phyloP scores from a whole-genome alignment of 129 eudicot genomes.

The Artemisia annua region DNA sequence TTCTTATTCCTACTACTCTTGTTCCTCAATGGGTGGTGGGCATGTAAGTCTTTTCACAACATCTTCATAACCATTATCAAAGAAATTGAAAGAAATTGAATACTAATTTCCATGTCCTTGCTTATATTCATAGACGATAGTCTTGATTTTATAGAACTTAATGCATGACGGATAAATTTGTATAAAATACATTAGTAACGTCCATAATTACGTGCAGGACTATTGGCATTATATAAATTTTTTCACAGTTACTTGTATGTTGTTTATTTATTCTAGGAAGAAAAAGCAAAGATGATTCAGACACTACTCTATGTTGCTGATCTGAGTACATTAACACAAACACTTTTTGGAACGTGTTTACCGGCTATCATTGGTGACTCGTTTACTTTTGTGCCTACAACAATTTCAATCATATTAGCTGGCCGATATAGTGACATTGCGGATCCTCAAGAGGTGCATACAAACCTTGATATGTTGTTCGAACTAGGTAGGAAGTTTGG shows the following conservation, averaged over 20 bases:
- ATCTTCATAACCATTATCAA: neutral
- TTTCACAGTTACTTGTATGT: neutral
- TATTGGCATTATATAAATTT: neutral
- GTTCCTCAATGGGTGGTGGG: conserved; percentile 98
- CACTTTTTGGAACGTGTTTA: conserved; percentile 77
- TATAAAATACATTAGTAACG: neutral
- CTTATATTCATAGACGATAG: neutral
- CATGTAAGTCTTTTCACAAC: conserved; percentile 50
- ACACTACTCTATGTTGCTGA: conserved; percentile 94
- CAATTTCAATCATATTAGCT: conserved; percentile 78
- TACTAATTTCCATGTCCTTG: neutral
- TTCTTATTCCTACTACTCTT: conserved; percentile 82
- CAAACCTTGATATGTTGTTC: no score
- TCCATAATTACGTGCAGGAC: neutral
- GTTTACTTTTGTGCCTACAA: conserved; percentile 77
- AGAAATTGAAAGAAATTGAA: neutral
- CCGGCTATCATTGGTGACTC: conserved; percentile 96
- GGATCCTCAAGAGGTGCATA: conserved; percentile 68
- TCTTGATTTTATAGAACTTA: neutral
- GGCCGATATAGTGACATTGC: conserved; percentile 60
- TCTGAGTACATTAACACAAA: conserved; percentile 71
- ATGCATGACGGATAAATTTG: neutral
- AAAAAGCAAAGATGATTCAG: conserved; percentile 89
- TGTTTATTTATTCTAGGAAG: conserved; percentile 45
- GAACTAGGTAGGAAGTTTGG: no score